Evolutionary conservation across 768 basidiomycete genomes (phyloP).

Genomic region (Tylopilus intermedius): DNA sequence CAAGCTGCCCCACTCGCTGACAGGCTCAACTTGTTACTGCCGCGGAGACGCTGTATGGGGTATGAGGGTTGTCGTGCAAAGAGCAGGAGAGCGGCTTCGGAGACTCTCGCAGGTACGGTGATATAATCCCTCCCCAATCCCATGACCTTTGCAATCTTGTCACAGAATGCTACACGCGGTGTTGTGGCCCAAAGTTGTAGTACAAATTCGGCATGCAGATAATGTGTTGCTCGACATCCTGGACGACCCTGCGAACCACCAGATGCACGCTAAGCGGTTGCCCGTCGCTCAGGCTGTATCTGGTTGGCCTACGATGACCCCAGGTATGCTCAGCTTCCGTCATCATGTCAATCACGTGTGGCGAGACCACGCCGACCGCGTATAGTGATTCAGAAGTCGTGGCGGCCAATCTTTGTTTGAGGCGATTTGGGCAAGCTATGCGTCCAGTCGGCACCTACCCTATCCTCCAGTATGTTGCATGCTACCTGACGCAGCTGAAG

Average conservation of each 20-base stretch:
- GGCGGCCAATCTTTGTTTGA: conserved; percentile 23
- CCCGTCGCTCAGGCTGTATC: too few relatives aligned
- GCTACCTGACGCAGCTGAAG: conserved; percentile 46
- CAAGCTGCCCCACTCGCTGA: conserved; percentile 32
- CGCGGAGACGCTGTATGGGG: conserved; percentile 32
- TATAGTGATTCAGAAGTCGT: conserved; percentile 34
- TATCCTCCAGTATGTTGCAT: conserved; percentile 21
- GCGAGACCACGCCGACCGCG: conserved; percentile 36
- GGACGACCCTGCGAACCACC: conserved; percentile 28
- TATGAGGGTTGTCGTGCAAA: conserved; percentile 27
- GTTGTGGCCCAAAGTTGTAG: conserved; percentile 30
- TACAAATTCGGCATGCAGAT: conserved; percentile 32
- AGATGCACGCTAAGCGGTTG: conserved; percentile 33
- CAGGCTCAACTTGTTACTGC: conserved; percentile 32
- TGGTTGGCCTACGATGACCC: background rate
- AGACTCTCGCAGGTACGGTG: conserved; percentile 22
- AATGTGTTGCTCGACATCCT: conserved; percentile 35
- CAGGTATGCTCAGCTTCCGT: conserved; percentile 37
- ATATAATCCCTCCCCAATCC: background rate
- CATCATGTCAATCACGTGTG: conserved; percentile 36
- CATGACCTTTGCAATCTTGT: background rate
- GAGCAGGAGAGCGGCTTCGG: conserved; percentile 28
- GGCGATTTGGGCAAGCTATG: conserved; percentile 25
- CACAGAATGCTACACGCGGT: conserved; percentile 31
- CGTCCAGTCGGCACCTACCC: conserved; percentile 23